Percentiles rank a stretch among this genome's conserved stretches.
These are phyloP conservation scores for Globisporangium emineosum DNA, from an alignment of 352 stramenopile species.

Conservation along the genomic window DNA sequence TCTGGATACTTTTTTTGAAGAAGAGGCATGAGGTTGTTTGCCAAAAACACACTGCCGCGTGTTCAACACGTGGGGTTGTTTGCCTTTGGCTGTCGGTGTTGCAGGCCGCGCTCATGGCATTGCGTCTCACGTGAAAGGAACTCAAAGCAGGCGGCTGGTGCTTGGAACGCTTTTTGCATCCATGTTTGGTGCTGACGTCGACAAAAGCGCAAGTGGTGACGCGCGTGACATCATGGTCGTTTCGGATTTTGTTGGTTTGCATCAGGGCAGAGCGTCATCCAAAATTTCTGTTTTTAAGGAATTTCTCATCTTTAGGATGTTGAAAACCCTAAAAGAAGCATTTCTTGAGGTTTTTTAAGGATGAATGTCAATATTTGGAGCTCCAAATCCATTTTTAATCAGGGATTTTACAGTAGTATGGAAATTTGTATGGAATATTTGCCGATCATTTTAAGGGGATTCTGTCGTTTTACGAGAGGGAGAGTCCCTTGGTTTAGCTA, in stretches of 20 bases:
- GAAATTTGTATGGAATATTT: not conserved
- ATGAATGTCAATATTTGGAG: not conserved
- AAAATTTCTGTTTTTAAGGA: not conserved
- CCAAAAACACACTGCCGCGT: too few relatives aligned
- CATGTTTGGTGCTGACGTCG: slow-evolving; percentile 8
- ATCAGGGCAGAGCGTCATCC: not conserved
- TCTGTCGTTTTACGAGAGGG: not conserved
- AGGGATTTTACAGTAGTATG: not conserved
- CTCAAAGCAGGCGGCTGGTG: slow-evolving; percentile 1
- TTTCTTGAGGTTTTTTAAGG: not conserved
- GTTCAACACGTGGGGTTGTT: too few relatives aligned
- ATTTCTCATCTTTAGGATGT: too few relatives aligned
- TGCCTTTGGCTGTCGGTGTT: too few relatives aligned
- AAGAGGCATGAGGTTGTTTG: too few relatives aligned
- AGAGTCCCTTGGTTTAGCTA: not conserved
- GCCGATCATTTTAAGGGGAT: not conserved
- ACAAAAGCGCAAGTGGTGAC: not conserved
- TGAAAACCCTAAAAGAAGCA: not conserved
- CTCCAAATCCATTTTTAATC: not conserved
- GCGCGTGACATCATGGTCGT: not conserved
- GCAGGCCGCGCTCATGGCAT: not conserved
- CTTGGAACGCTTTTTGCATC: slow-evolving; percentile 1
- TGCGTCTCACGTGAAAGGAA: slow-evolving; percentile 8
- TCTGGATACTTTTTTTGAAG: too few relatives aligned
- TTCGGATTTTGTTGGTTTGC: not conserved